Conservation (phyloP, 257 asterid genomes). For the Verbena officinalis region DNA sequence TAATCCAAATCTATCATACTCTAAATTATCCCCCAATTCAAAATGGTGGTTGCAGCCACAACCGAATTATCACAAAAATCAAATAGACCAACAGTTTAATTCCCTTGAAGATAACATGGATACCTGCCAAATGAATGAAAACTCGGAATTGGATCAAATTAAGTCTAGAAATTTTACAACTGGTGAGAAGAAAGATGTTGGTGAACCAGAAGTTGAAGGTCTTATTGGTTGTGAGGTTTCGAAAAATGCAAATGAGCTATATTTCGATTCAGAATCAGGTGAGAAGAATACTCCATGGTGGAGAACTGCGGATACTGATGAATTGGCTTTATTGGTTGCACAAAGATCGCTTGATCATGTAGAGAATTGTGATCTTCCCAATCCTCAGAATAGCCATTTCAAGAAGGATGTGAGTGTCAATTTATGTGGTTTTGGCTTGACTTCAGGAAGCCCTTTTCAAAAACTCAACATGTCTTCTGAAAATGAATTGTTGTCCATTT, state of each 20-base stretch:
- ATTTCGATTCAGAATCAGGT: constrained; percentile 45
- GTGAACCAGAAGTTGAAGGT: constrained; percentile 31
- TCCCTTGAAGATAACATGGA: constrained; percentile 40
- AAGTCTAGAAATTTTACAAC: constrained; percentile 29
- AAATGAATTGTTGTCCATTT: too few relatives aligned
- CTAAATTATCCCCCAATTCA: constrained; percentile 57
- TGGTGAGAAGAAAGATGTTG: constrained; percentile 32
- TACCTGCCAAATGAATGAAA: constrained; percentile 26
- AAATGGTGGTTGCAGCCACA: constrained; percentile 84
- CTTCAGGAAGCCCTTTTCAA: too few relatives aligned
- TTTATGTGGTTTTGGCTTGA: constrained; percentile 29
- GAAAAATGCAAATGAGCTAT: constrained; percentile 38
- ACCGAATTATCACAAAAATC: constrained; percentile 40
- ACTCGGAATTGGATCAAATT: constrained; percentile 32
- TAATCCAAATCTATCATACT: constrained; percentile 45
- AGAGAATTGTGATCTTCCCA: constrained; percentile 89
- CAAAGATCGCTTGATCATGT: constrained; percentile 56
- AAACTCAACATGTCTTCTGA: too few relatives aligned
- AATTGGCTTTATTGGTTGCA: constrained; percentile 72
- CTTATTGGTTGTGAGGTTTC: constrained; percentile 35
- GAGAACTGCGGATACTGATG: constrained; percentile 79
- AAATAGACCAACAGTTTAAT: constrained; percentile 38
- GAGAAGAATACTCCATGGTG: constrained; percentile 75
- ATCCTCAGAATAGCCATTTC: constrained; percentile 49
- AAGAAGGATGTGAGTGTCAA: constrained; percentile 45